These are phyloP conservation scores for Sordariomycetes sp. DNA, from an alignment of 2,329 filamentous ascomycete species.

Conservation along the genomic window DNA sequence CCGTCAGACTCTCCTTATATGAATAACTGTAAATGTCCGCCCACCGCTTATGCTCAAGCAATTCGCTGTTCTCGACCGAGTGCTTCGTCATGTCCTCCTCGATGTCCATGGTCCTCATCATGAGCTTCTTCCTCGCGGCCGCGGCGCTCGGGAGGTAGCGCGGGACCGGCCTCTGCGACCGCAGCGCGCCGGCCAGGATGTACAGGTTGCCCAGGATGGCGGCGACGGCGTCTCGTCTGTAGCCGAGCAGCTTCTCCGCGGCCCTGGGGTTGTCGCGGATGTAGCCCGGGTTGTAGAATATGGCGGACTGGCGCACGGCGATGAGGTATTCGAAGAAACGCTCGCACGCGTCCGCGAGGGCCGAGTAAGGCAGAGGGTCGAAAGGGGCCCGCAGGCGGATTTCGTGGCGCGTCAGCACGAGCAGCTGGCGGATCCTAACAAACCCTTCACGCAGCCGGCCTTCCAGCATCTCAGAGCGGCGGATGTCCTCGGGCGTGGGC, in stretches of 20 bases:
- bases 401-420: constrained; percentile 49
- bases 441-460: constrained; percentile 51
- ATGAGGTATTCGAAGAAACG: constrained; percentile 51
- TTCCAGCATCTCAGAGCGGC: constrained; percentile 47
- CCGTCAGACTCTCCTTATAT: constrained; percentile 43
- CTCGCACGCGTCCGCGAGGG: constrained; percentile 45
- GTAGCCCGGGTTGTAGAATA: constrained; percentile 47
- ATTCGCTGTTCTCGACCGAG: neutral
- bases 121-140: constrained; percentile 38
- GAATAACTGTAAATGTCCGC: constrained; percentile 48
- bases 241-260: constrained; percentile 36
- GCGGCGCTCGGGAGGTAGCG: constrained; percentile 48
- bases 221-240: constrained; percentile 47
- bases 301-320: constrained; percentile 45
- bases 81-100: constrained; percentile 22
- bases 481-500: constrained; percentile 40
- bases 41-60: constrained; percentile 31
- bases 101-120: constrained; percentile 35
- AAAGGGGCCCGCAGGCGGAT: constrained; percentile 49
- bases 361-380: constrained; percentile 45
- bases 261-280: constrained; percentile 40
- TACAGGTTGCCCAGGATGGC: constrained; percentile 49
- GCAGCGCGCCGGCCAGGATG: constrained; percentile 45
- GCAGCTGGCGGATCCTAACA: constrained; percentile 44
- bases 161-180: constrained; percentile 39